Conservation (phyloP, 495 filamentous ascomycete genomes). For the Talaromyces trachyspermus region DNA sequence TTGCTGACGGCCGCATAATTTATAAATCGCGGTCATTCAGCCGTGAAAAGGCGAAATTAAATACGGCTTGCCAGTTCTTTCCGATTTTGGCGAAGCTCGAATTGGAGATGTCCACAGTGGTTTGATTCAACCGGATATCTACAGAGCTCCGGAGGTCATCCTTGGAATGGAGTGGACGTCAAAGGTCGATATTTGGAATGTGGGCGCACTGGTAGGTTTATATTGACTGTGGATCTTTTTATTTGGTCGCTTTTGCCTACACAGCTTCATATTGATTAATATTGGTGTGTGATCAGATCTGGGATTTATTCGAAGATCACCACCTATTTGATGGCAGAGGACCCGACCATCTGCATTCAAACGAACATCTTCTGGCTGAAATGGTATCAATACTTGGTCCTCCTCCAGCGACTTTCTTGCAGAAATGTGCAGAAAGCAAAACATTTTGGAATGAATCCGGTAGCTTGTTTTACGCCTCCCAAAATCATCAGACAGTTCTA, state of each 20-base stretch:
- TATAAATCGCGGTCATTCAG: slow-evolving; percentile 13
- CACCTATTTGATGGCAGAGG: slow-evolving; percentile 17
- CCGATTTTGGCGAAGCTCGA: slow-evolving; percentile 22
- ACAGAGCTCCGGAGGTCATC: slow-evolving; percentile 32
- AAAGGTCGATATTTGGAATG: slow-evolving; percentile 33
- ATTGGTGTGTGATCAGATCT: slow-evolving; percentile 15
- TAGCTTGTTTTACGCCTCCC: slow-evolving; percentile 5
- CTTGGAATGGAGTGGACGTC: slow-evolving; percentile 27
- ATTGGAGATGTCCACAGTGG: slow-evolving; percentile 20
- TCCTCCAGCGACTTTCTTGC: slow-evolving; percentile 19
- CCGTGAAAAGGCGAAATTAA: slow-evolving; percentile 10
- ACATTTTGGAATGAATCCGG: slow-evolving; percentile 16
- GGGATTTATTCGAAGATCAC: slow-evolving; percentile 24
- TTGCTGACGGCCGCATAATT: slow-evolving; percentile 1
- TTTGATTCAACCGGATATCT: slow-evolving; percentile 22
- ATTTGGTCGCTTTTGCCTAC: too few species aligned
- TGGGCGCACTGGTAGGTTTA: slow-evolving; percentile 34
- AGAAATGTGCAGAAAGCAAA: slow-evolving; percentile 4
- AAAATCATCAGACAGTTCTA: slow-evolving; percentile 1
- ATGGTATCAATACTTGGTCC: slow-evolving; percentile 20
- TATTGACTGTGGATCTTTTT: too few species aligned
- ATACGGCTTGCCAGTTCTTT: slow-evolving; percentile 16
- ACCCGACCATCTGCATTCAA: slow-evolving; percentile 11
- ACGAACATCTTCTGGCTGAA: slow-evolving; percentile 18
- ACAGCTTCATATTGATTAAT: background rate